Evolutionary conservation across 73 alveolate genomes (phyloP).

Genomic region (Blepharisma japonicum): DNA sequence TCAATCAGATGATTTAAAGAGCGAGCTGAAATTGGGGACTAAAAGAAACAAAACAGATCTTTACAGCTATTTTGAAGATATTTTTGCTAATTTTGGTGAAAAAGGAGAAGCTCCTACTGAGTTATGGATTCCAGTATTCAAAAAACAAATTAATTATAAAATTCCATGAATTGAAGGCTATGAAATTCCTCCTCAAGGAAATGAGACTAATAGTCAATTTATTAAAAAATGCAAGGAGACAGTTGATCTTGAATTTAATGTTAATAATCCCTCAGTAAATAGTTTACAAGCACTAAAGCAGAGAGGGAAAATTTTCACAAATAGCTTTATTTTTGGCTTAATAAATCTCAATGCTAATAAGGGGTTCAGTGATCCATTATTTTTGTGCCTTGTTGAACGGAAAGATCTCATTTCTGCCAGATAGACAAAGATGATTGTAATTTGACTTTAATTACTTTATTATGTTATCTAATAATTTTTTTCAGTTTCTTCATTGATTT

Average conservation of each 20-base stretch:
- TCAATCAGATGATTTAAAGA: background rate
- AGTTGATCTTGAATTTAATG: background rate
- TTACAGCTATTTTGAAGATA: background rate
- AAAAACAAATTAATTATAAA: background rate
- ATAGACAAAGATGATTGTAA: background rate
- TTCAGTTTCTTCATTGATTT: too few relatives aligned
- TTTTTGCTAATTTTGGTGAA: background rate
- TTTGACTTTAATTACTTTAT: too few relatives aligned
- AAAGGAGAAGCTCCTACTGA: background rate
- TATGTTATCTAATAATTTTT: too few relatives aligned
- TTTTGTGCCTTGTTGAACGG: background rate
- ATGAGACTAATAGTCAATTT: background rate
- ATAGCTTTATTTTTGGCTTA: background rate
- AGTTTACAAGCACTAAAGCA: background rate
- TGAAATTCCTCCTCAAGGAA: constrained; percentile 30
- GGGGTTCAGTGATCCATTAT: background rate
- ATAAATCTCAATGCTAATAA: constrained; percentile 3
- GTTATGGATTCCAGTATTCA: background rate
- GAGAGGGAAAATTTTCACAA: background rate
- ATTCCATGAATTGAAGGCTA: constrained; percentile 14
- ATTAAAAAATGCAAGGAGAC: background rate
- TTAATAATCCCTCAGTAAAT: background rate
- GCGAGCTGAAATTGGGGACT: background rate
- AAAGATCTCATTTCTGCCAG: background rate
- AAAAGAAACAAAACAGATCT: background rate